These are phyloP conservation scores for Metschnikowia vanudenii DNA, from an alignment of 805 yeast species.

Conservation along the genomic window DNA sequence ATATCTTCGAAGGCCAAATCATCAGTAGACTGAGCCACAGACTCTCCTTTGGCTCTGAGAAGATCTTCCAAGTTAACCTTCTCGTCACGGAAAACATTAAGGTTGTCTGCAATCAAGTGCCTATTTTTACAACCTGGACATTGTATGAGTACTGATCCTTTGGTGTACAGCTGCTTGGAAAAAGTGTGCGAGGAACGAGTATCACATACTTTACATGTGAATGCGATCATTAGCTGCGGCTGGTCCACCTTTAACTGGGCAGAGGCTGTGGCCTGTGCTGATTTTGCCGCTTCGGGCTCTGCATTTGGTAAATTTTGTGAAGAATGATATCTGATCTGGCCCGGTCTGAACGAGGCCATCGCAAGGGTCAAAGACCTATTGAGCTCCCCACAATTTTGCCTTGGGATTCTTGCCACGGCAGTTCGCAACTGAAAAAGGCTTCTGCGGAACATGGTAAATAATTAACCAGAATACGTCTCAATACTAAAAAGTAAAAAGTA, in stretches of 20 bases:
- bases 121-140: slow-evolving; percentile 90
- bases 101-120: slow-evolving; percentile 81
- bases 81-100: slow-evolving; percentile 73
- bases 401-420: slow-evolving; percentile 1
- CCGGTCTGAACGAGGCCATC: background rate
- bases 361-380: background rate
- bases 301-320: background rate
- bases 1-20: slow-evolving; percentile 71
- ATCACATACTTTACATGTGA: slow-evolving; percentile 87
- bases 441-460: slow-evolving; percentile 2
- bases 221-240: slow-evolving; percentile 82
- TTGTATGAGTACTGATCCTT: slow-evolving; percentile 83
- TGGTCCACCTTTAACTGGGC: slow-evolving; percentile 55
- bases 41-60: slow-evolving; percentile 71
- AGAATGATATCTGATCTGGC: slow-evolving; percentile 5
- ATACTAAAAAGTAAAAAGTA: no score
- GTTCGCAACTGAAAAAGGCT: background rate
- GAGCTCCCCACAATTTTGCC: background rate
- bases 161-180: slow-evolving; percentile 85
- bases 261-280: background rate
- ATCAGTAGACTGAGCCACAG: slow-evolving; percentile 58
- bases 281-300: background rate
- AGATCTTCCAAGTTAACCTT: slow-evolving; percentile 79
- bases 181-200: slow-evolving; percentile 85
- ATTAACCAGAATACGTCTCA: background rate